Evolutionary conservation across 495 filamentous ascomycete genomes (phyloP).

Genomic region (Neurospora sp.): DNA sequence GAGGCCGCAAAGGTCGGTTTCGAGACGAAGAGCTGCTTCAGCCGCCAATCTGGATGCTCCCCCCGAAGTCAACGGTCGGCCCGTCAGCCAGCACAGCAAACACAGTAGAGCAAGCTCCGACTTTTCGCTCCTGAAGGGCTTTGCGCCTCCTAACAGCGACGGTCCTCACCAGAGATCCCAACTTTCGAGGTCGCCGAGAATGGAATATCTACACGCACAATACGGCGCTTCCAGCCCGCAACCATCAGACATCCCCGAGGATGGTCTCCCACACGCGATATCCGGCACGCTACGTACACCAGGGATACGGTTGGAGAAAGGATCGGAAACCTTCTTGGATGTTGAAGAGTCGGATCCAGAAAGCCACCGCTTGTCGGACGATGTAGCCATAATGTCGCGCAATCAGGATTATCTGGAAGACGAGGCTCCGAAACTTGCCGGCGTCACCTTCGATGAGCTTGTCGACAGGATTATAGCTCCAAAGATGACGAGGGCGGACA

Average conservation of each 20-base stretch:
- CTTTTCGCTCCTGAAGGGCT: slow-evolving; percentile 41
- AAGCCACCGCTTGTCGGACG: slow-evolving; percentile 44
- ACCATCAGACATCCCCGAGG: slow-evolving; percentile 20
- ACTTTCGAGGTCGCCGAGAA: slow-evolving; percentile 19
- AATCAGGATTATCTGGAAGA: slow-evolving; percentile 40
- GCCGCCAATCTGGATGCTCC: slow-evolving; percentile 42
- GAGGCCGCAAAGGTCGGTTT: slow-evolving; percentile 15
- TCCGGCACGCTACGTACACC: slow-evolving; percentile 33
- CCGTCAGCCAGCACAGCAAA: slow-evolving; percentile 41
- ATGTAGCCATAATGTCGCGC: slow-evolving; percentile 49
- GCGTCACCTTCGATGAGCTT: slow-evolving; percentile 74
- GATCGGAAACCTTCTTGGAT: slow-evolving; percentile 44
- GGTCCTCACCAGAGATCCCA: slow-evolving; percentile 22
- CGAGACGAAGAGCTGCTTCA: slow-evolving; percentile 38
- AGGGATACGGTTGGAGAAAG: slow-evolving; percentile 34
- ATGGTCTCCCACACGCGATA: slow-evolving; percentile 27
- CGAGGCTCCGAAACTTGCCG: slow-evolving; percentile 41
- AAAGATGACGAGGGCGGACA: slow-evolving; percentile 74
- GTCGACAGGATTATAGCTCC: slow-evolving; percentile 74
- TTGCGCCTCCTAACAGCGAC: slow-evolving; percentile 20
- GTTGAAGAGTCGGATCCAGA: slow-evolving; percentile 50
- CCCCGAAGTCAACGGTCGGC: slow-evolving; percentile 32
- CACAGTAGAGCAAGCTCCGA: slow-evolving; percentile 59
- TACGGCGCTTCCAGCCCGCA: slow-evolving; percentile 6
- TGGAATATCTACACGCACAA: slow-evolving; percentile 15